Percentiles rank a stretch among this genome's conserved stretches.
These are phyloP conservation scores for Mrakia frigida DNA, from an alignment of 768 basidiomycete species.

Conservation along the genomic window DNA sequence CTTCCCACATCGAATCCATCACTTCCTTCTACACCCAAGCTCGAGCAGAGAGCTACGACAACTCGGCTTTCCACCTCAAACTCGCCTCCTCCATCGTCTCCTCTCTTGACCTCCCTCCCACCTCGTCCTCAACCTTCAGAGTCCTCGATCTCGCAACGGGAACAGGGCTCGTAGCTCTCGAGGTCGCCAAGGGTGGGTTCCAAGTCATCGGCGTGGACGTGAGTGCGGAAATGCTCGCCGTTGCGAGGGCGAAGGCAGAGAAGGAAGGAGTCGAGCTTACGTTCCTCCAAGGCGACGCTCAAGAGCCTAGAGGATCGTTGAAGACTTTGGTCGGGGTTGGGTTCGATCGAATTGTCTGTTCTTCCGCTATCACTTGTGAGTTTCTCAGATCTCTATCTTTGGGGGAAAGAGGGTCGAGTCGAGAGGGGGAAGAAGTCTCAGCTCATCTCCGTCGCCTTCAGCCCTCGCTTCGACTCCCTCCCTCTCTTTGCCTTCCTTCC, in stretches of 20 bases:
- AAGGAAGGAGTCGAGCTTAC: neutral
- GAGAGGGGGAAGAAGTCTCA: too few species aligned
- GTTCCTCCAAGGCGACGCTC: neutral
- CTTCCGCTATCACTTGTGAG: neutral
- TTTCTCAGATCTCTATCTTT: neutral
- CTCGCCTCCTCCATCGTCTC: neutral
- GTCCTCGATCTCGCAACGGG: neutral
- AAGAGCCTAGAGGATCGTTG: neutral
- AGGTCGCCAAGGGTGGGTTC: neutral
- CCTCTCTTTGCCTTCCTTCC: neutral
- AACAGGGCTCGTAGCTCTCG: constrained; percentile 5
- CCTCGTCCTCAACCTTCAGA: neutral
- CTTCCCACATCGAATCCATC: neutral
- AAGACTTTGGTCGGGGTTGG: neutral
- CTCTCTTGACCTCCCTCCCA: neutral
- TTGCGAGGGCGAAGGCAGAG: constrained; percentile 3
- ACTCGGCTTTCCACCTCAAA: neutral
- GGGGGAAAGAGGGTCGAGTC: too few species aligned
- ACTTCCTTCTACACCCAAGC: constrained; percentile 3
- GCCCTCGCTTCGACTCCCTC: neutral
- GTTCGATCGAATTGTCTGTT: neutral
- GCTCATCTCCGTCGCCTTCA: neutral
- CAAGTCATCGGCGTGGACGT: constrained; percentile 4
- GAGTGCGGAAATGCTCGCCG: constrained; percentile 6
- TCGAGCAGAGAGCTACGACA: neutral